Evolutionary conservation across 176 grass and related monocot species (phyloP).

Genomic region (Tuctoria greenei): DNA sequence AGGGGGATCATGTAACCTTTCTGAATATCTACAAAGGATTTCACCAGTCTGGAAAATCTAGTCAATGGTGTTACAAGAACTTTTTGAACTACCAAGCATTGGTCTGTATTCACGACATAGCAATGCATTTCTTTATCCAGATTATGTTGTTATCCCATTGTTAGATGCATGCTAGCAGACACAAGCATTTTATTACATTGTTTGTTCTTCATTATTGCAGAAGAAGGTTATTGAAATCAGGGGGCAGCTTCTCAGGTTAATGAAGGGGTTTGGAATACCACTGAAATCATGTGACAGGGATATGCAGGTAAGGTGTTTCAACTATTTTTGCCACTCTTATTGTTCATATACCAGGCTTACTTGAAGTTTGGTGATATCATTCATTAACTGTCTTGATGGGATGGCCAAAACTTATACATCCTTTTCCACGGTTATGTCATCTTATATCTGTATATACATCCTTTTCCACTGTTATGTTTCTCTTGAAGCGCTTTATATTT

Average conservation of each 20-base stretch:
- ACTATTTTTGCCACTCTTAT: not conserved
- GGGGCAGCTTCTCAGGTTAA: conserved; percentile 71
- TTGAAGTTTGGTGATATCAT: not conserved
- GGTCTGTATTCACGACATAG: conserved; percentile 50
- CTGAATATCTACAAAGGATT: conserved; percentile 98
- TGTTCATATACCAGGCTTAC: not conserved
- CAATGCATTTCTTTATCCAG: conserved; percentile 12
- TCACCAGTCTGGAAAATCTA: conserved; percentile 85
- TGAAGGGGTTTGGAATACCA: conserved; percentile 69
- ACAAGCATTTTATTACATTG: conserved; percentile 7
- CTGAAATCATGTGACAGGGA: conserved; percentile 90
- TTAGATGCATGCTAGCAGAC: not conserved
- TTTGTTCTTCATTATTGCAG: conserved; percentile 45
- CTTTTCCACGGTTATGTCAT: not conserved
- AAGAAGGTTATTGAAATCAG: conserved; percentile 95
- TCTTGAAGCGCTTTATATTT: conserved; percentile 19
- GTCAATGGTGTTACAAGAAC: conserved; percentile 97
- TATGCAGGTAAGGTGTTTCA: conserved; percentile 58
- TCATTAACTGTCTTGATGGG: not conserved
- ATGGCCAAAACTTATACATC: not conserved
- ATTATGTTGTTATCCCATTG: conserved; percentile 13
- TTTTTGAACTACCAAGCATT: conserved; percentile 92
- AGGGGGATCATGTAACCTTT: conserved; percentile 95
- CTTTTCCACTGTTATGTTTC: not conserved
- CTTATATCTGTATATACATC: not conserved